Percentiles rank a stretch among this genome's conserved stretches.
These are phyloP conservation scores for Orbilia brochopaga DNA, from an alignment of 2,329 filamentous ascomycete genomes.

Conservation along the genomic window DNA sequence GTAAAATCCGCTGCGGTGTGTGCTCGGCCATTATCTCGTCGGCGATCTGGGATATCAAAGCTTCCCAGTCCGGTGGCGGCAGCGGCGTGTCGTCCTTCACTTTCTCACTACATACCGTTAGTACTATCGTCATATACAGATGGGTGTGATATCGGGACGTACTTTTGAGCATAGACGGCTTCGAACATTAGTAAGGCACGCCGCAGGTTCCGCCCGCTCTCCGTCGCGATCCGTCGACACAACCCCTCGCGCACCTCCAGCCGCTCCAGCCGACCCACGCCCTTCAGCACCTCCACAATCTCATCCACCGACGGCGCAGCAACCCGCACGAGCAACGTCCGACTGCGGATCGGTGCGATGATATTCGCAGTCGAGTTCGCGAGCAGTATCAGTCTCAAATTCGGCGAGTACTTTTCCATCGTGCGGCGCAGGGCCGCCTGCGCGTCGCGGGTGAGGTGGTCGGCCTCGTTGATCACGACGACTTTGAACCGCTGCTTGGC, in stretches of 20 bases:
- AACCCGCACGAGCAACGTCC: constrained; percentile 89
- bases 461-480: constrained; percentile 98
- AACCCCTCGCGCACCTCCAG: constrained; percentile 71
- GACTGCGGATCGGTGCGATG: constrained; percentile 93
- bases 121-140: background rate
- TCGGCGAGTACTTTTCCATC: constrained; percentile 99
- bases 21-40: constrained; percentile 92
- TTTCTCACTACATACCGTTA: constrained; percentile 74
- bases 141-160: constrained; percentile 57
- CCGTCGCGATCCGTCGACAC: constrained; percentile 82
- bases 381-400: constrained; percentile 85
- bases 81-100: constrained; percentile 86
- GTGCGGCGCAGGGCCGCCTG: constrained; percentile 92
- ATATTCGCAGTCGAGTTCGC: constrained; percentile 98
- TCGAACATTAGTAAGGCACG: constrained; percentile 95
- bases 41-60: constrained; percentile 85
- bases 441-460: constrained; percentile 89
- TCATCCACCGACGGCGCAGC: constrained; percentile 84
- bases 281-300: constrained; percentile 76
- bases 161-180: constrained; percentile 97
- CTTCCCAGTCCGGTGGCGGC: constrained; percentile 95
- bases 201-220: constrained; percentile 88
- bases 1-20: constrained; percentile 76
- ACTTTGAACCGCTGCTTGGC: constrained; percentile 96
- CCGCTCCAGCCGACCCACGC: constrained; percentile 71